Evolutionary conservation across 2,329 filamentous ascomycete species (phyloP).

Genomic region (Drechslerella coelobrocha): DNA sequence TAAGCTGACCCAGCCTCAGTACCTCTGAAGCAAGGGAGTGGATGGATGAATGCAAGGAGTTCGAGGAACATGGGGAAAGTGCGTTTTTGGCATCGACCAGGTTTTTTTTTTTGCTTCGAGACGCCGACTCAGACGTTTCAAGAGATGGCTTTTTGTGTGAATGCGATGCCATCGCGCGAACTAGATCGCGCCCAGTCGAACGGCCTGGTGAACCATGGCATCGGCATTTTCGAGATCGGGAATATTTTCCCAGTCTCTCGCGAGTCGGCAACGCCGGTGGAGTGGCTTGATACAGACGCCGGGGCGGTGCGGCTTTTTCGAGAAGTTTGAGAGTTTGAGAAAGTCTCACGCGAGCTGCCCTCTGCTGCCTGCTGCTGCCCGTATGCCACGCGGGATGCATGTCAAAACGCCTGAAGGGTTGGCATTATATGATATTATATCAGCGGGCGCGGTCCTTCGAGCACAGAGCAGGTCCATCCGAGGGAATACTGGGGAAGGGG

Average conservation of each 20-base stretch:
- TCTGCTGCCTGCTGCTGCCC: not conserved
- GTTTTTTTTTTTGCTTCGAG: not conserved
- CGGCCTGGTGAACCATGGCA: no score
- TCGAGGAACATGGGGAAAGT: not conserved
- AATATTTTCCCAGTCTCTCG: no score
- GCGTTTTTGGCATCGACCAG: constrained; percentile 24
- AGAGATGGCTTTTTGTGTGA: constrained; percentile 4
- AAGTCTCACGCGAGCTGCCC: constrained; percentile 4
- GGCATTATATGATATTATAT: not conserved
- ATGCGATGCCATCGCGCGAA: no score
- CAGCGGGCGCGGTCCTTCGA: no score
- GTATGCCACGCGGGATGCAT: not conserved
- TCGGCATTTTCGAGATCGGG: no score
- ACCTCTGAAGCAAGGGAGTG: constrained; percentile 20
- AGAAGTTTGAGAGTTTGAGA: not conserved
- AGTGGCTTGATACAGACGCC: no score
- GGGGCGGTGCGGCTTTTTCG: no score
- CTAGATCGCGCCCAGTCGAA: no score
- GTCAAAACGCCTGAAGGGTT: no score
- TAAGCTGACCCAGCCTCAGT: constrained; percentile 18
- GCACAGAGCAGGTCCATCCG: no score
- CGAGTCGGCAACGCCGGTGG: no score
- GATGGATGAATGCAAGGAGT: not conserved
- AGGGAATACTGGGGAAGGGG: no score
- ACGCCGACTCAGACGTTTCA: not conserved